A percentile compares a stretch with the other conserved stretches of the same genome.
These are phyloP conservation scores for Pyrus communis DNA, from an alignment of 306 rosid genomes.

Conservation along the genomic window DNA sequence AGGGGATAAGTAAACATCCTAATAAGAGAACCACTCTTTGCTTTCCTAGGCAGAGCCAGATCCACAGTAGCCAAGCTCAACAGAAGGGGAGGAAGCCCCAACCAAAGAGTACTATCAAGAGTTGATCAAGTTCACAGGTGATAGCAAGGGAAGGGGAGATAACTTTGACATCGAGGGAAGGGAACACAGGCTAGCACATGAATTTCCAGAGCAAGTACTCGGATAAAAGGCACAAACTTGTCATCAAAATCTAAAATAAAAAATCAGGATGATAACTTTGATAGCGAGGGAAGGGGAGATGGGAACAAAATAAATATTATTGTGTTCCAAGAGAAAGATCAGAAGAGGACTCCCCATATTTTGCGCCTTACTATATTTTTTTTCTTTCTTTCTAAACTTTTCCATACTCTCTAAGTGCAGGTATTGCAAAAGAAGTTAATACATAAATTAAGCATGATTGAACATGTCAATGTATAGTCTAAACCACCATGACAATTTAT, in stretches of 20 bases:
- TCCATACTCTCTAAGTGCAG: background rate
- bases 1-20: conserved; percentile 68
- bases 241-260: background rate
- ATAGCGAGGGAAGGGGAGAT: no score
- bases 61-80: conserved; percentile 86
- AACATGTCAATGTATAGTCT: background rate
- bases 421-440: background rate
- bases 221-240: background rate
- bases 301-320: background rate
- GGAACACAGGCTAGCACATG: background rate
- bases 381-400: background rate
- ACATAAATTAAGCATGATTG: background rate
- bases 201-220: background rate
- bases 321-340: background rate
- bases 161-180: no score
- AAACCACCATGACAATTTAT: background rate
- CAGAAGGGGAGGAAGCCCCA: conserved; percentile 74
- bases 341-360: background rate
- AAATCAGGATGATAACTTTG: background rate
- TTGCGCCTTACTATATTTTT: background rate
- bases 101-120: conserved; percentile 68
- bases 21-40: conserved; percentile 48
- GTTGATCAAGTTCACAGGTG: conserved; percentile 40
- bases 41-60: conserved; percentile 68
- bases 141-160: background rate